A percentile compares a stretch with the other conserved stretches of the same genome.
phyloP scores from a whole-genome alignment of 345 rosid species.

The Eucalyptus sp. region DNA sequence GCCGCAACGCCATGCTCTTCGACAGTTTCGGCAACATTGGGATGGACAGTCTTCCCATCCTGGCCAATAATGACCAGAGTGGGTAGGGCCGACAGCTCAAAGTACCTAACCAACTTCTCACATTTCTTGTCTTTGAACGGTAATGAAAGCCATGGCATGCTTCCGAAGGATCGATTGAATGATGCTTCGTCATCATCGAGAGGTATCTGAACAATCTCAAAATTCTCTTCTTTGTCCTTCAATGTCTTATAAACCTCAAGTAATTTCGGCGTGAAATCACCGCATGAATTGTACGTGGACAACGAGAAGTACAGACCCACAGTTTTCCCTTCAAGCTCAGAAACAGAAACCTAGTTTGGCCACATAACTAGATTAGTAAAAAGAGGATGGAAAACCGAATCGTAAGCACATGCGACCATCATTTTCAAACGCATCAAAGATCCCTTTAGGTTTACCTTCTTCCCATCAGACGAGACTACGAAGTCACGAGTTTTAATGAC shows the following conservation, averaged over 20 bases:
- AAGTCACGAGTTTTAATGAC: constrained; percentile 39
- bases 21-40: not conserved
- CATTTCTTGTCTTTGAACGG: not conserved
- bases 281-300: not conserved
- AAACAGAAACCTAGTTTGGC: not conserved
- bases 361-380: not conserved
- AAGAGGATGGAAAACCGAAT: not conserved
- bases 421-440: not conserved
- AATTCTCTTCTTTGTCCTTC: not conserved
- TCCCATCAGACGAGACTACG: constrained; percentile 38
- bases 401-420: not conserved
- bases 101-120: not conserved
- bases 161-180: not conserved
- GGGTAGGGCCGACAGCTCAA: not conserved
- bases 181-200: not conserved
- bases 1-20: constrained; percentile 1
- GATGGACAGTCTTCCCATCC: constrained; percentile 3
- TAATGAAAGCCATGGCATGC: constrained; percentile 12
- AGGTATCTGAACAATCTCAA: constrained; percentile 11
- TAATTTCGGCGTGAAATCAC: not conserved
- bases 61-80: constrained; percentile 1
- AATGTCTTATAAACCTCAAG: not conserved
- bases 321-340: constrained; percentile 6
- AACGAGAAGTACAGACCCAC: constrained; percentile 9
- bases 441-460: constrained; percentile 17